These are phyloP conservation scores for Hortaea sp. DNA, from an alignment of 2,329 filamentous ascomycete genomes.

Conservation along the genomic window DNA sequence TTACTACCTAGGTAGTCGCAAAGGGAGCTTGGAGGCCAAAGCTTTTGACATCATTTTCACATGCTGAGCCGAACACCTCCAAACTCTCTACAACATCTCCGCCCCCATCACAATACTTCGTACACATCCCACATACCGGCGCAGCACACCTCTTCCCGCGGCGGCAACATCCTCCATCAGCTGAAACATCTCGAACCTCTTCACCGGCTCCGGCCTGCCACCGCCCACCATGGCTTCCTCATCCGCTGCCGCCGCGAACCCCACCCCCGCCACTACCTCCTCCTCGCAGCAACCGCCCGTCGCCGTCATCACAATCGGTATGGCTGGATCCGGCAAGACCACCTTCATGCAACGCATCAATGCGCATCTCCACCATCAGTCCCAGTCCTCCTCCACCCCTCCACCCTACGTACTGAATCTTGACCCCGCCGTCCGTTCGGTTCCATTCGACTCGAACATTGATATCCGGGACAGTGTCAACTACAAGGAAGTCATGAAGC, in stretches of 20 bases:
- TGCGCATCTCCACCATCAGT: slow-evolving; percentile 65
- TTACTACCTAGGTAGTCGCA: too few species aligned
- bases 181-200: too few species aligned
- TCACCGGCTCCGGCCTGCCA: neutral
- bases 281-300: slow-evolving; percentile 44
- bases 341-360: slow-evolving; percentile 99
- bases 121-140: too few species aligned
- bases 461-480: slow-evolving; percentile 98
- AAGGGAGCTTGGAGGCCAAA: too few species aligned
- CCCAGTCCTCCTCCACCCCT: slow-evolving; percentile 38
- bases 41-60: too few species aligned
- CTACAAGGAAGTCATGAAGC: slow-evolving; percentile 99
- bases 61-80: too few species aligned
- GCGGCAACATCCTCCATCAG: too few species aligned
- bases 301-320: slow-evolving; percentile 87
- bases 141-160: too few species aligned
- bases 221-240: slow-evolving; percentile 7
- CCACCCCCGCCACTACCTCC: slow-evolving; percentile 2
- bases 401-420: slow-evolving; percentile 95
- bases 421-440: slow-evolving; percentile 84
- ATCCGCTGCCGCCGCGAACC: slow-evolving; percentile 7
- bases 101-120: too few species aligned
- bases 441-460: slow-evolving; percentile 95
- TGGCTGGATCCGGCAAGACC: slow-evolving; percentile 98
- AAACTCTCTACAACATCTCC: too few species aligned